Percentiles rank a stretch among this genome's conserved stretches.
Evolutionary conservation across 129 eudicot genomes (phyloP).

Genomic region (Centella asiatica): DNA sequence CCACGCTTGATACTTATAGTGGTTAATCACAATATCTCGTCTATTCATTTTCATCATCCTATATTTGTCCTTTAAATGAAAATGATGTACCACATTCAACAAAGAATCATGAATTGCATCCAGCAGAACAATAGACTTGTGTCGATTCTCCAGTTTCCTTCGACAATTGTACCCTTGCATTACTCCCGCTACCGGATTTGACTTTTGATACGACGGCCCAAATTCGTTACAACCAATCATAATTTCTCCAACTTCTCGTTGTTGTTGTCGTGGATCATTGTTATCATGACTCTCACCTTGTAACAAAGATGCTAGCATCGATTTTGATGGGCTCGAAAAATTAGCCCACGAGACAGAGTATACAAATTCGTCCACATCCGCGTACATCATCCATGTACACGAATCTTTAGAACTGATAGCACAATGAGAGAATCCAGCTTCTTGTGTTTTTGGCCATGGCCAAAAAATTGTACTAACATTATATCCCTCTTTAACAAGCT

Average conservation of each 20-base stretch:
- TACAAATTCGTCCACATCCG: constrained; percentile 72
- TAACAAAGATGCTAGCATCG: constrained; percentile 21
- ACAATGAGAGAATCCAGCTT: constrained; percentile 76
- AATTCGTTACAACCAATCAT: constrained; percentile 45
- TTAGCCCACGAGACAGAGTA: constrained; percentile 48
- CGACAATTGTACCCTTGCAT: constrained; percentile 75
- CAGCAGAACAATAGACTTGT: constrained; percentile 57
- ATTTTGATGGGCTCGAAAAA: constrained; percentile 22
- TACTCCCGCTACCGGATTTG: constrained; percentile 54
- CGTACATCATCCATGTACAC: constrained; percentile 65
- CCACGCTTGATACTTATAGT: constrained; percentile 93
- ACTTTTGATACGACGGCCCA: constrained; percentile 59
- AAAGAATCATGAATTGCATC: constrained; percentile 49
- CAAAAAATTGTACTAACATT: constrained; percentile 45
- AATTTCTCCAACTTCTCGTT: constrained; percentile 34
- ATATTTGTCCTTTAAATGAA: constrained; percentile 44
- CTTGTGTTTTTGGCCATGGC: constrained; percentile 89
- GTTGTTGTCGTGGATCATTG: not conserved
- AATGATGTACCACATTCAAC: constrained; percentile 70
- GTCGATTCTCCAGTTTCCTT: constrained; percentile 42
- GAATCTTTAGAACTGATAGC: constrained; percentile 23
- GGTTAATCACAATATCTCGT: constrained; percentile 44
- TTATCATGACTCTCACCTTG: not conserved
- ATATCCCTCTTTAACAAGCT: constrained; percentile 34
- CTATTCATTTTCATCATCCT: constrained; percentile 15